Base-by-base conservation (phyloP, 148 eudicot genomes). In the Tetragonia tetragonoides region DNA sequence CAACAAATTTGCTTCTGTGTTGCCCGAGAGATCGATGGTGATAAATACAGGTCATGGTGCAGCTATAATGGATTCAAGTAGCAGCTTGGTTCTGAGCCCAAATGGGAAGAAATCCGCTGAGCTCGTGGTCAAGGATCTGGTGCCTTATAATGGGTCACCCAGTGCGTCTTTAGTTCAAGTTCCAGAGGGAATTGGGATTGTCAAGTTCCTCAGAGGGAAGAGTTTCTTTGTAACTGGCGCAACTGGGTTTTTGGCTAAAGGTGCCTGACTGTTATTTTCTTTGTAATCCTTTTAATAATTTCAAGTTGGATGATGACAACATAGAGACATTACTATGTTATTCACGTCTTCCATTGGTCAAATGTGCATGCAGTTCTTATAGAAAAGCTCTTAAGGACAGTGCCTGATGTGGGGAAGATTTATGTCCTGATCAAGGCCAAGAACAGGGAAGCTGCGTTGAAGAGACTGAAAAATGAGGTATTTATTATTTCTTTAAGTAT, bases 191-290 rank as follows among this genome's bases (percentile, higher is more conserved):
- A 87, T 91, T 76, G 98, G 99, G 37, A 95, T 95, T 79, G 81
- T 84, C 75, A 86, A 88, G 77, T 91, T 89, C 77, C 90, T 95
- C 6, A 78, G 82, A 65, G 99, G 95, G 44, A 95, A 95, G 77
- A 54, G 82, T 40, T 89, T 93, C 70, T 87, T 95, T 70, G 76
- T 95, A 66, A 95, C 99, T 63, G 99, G 99, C 71, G 94, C 92
- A 77, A 95, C 99, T 74, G 99, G 99, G 3, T 95, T 95, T 78
- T 70, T 95, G 70, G 99, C 97, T 56, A 95, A 95, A 93, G 99
- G 99, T 93, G 75, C 59, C 66, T 70, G n/a, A 66, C 37, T 24
- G 46, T 16, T 39, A 56, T 11, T 7, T 23, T 70, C 54, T 67
- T 70, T 6, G 47, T 72, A 59, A 47, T 28, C 69, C 69, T 21